Conservation (phyloP, 2,329 filamentous ascomycete genomes). For the Curvularia hawaiiensis region DNA sequence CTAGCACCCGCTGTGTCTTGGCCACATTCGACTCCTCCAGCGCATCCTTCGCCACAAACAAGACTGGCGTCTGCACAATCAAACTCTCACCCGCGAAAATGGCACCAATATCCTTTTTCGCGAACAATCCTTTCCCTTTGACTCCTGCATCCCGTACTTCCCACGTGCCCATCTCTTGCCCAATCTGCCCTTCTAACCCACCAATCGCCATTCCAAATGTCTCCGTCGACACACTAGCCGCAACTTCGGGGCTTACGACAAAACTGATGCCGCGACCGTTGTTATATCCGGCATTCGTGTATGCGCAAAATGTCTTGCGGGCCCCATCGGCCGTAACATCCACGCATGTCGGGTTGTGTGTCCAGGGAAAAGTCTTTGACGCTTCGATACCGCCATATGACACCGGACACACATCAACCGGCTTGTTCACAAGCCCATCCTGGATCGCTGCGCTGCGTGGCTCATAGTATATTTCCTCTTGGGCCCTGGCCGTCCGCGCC, state of each 20-base stretch:
- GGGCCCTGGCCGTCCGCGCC: slow-evolving; percentile 11
- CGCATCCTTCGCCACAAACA: slow-evolving; percentile 27
- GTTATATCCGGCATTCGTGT: slow-evolving; percentile 33
- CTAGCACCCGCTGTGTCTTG: slow-evolving; percentile 20
- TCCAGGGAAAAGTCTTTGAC: slow-evolving; percentile 37
- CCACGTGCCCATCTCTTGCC: slow-evolving; percentile 26
- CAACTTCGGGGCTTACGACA: slow-evolving; percentile 35
- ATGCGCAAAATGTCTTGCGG: slow-evolving; percentile 32
- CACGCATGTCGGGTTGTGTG: slow-evolving; percentile 35
- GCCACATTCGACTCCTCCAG: slow-evolving; percentile 14
- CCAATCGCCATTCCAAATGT: slow-evolving; percentile 21
- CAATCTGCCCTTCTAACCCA: slow-evolving; percentile 14
- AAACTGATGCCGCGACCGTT: slow-evolving; percentile 37
- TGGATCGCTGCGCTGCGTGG: slow-evolving; percentile 26
- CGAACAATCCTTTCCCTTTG: slow-evolving; percentile 37
- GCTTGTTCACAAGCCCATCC: slow-evolving; percentile 23
- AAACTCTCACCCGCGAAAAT: slow-evolving; percentile 33
- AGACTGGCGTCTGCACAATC: slow-evolving; percentile 32
- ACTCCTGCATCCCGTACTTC: slow-evolving; percentile 28
- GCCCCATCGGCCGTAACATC: slow-evolving; percentile 7
- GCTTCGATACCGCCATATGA: slow-evolving; percentile 30
- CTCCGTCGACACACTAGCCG: slow-evolving; percentile 25
- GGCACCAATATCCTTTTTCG: slow-evolving; percentile 19
- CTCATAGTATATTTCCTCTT: slow-evolving; percentile 23
- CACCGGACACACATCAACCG: slow-evolving; percentile 25